Evolutionary conservation across 2,329 filamentous ascomycete genomes (phyloP), one percentile per base, ranked within the genome.

Genomic region (Cryphonectria nitschkei): DNA sequence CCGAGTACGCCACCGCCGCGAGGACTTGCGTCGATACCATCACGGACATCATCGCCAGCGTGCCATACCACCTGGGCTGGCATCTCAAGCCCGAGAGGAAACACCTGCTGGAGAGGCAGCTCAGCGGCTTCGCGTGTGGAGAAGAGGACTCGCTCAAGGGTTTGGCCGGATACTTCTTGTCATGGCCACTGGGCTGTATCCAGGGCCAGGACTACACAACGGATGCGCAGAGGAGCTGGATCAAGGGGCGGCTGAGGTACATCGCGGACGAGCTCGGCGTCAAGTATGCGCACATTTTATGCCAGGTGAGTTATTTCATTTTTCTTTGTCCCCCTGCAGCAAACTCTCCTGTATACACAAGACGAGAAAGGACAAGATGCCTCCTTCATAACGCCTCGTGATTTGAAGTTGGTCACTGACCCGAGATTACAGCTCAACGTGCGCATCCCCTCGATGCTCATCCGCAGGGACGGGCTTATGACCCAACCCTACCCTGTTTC

Each of bases 51-150:
- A 83, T 90, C 68, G 87, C 88, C 1, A 87, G 85, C 2, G 84
- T 90, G n/a, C 89, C 89, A 0, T 90, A 86, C 74, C 84, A 88
- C 75, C 82, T 91, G 2, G 88, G 88, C 56, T 90, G 88, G 87
- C 86, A 87, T 69, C 79, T 84, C 19, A 83, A 82, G 68, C 71
- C 69, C 41, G 71, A 73, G 68, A 79, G 81, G 70, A 81, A 78
- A 62, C 80, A 85, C 50, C 76, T 84, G 19, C 77, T 83, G 14
- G 77, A 81, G 58, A 77, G 77, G 26, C 78, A 80, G 56, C 75
- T 86, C 34, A 81, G 82, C 2, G 79, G 81, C 2, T 88, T 87
- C 75, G 83, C 80, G 1, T 86, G 84, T 73, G 86, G 85, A 29
- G 80, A 86, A 29, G 84, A 88, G 54, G 80, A 84, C 61, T 79